Conservation (phyloP, 441 rosid genomes). For the Aleurites moluccanus region DNA sequence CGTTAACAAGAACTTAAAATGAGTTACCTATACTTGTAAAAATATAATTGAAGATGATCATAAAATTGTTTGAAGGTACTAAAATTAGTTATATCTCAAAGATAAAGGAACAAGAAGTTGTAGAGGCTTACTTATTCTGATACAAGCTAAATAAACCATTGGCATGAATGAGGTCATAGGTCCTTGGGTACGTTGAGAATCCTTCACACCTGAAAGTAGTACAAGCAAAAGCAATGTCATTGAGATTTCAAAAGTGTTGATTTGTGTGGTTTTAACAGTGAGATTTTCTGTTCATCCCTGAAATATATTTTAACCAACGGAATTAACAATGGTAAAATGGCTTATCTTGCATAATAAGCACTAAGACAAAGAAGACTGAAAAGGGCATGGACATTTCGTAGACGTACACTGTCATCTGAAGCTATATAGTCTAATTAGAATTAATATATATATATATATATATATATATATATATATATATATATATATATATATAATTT, state of each 20-base stretch:
- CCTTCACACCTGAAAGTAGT: conserved; percentile 83
- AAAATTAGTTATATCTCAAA: background rate
- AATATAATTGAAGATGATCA: background rate
- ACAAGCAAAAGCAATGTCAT: conserved; percentile 15
- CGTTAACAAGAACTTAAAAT: background rate
- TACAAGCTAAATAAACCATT: conserved; percentile 72
- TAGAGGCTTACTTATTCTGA: conserved; percentile 49
- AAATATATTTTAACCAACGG: background rate
- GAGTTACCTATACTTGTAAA: background rate
- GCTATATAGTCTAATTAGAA: too few relatives aligned
- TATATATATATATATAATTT: too few relatives aligned
- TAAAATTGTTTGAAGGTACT: background rate
- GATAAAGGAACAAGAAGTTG: conserved; percentile 3
- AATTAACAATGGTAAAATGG: background rate
- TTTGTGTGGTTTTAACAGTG: background rate
- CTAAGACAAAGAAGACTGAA: background rate
- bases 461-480: too few relatives aligned
- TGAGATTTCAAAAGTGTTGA: conserved; percentile 2
- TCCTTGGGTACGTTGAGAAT: conserved; percentile 94
- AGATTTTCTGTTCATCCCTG: conserved; percentile 6
- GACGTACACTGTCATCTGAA: background rate
- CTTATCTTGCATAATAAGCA: background rate
- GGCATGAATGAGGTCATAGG: conserved; percentile 89
- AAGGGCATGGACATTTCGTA: background rate
- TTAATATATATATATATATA: too few relatives aligned